phyloP scores from a whole-genome alignment of 176 grass and related monocot species.

The Stipa capillata region DNA sequence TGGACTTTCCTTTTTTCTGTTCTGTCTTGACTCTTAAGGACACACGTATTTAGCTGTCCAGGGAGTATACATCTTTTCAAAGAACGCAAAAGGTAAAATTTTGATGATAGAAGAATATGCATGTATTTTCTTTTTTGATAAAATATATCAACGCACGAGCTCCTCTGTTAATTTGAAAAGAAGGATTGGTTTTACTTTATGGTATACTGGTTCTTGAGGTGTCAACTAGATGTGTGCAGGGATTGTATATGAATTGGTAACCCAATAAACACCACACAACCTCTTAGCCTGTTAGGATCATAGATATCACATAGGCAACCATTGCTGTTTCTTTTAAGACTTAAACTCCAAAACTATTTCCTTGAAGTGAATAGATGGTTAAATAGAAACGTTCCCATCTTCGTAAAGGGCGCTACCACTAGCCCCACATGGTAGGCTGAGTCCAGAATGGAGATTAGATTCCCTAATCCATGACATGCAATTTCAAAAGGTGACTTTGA shows the following conservation, averaged over 20 bases:
- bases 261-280: neutral
- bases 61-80: neutral
- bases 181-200: neutral
- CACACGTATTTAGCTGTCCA: neutral
- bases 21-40: constrained; percentile 11
- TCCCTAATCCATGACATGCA: constrained; percentile 7
- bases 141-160: neutral
- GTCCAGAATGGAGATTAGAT: constrained; percentile 15
- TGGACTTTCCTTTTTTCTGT: neutral
- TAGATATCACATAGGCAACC: neutral
- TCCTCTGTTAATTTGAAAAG: neutral
- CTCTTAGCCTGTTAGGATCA: neutral
- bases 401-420: constrained; percentile 14
- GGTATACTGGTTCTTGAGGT: neutral
- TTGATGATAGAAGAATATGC: neutral
- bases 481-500: constrained; percentile 18
- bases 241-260: neutral
- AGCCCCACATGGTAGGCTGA: constrained; percentile 9
- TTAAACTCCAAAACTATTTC: neutral
- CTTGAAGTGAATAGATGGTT: neutral
- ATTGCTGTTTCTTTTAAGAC: neutral
- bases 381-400: neutral
- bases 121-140: neutral
- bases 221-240: neutral
- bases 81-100: constrained; percentile 4